phyloP scores from a whole-genome alignment of 345 rosid species.

The Geranium brycei region DNA sequence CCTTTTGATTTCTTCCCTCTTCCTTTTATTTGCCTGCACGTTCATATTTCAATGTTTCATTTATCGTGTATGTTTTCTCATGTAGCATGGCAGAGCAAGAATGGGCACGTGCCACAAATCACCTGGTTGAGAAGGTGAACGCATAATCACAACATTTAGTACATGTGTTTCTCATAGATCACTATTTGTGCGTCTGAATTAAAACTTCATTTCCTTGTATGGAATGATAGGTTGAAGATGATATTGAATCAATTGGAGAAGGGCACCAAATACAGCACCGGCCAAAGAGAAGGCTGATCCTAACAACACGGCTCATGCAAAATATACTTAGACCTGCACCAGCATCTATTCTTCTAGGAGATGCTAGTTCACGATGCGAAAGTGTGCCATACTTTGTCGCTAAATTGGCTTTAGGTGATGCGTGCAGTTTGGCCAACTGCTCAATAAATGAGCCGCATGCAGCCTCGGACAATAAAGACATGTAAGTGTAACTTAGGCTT shows the following conservation, averaged over 20 bases:
- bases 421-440: slow-evolving; percentile 35
- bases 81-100: slow-evolving; percentile 55
- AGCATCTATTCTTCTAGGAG: slow-evolving; percentile 37
- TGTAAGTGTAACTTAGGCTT: slow-evolving; percentile 29
- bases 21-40: background rate
- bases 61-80: slow-evolving; percentile 8
- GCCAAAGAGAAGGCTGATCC: slow-evolving; percentile 64
- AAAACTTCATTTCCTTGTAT: slow-evolving; percentile 10
- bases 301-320: slow-evolving; percentile 78
- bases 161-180: background rate
- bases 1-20: background rate
- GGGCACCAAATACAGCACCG: slow-evolving; percentile 27
- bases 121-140: slow-evolving; percentile 61
- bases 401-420: slow-evolving; percentile 58
- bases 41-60: background rate
- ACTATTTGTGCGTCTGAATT: background rate
- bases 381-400: slow-evolving; percentile 34
- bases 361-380: slow-evolving; percentile 40
- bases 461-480: slow-evolving; percentile 23
- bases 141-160: slow-evolving; percentile 7
- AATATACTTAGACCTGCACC: slow-evolving; percentile 44
- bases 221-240: slow-evolving; percentile 49
- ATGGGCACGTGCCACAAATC: slow-evolving; percentile 54
- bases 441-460: slow-evolving; percentile 17
- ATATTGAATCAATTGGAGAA: slow-evolving; percentile 37